Evolutionary conservation across 2,329 filamentous ascomycete genomes (phyloP), one percentile per base, ranked within the genome.

Genomic region (Teratosphaeria epicoccoides): DNA sequence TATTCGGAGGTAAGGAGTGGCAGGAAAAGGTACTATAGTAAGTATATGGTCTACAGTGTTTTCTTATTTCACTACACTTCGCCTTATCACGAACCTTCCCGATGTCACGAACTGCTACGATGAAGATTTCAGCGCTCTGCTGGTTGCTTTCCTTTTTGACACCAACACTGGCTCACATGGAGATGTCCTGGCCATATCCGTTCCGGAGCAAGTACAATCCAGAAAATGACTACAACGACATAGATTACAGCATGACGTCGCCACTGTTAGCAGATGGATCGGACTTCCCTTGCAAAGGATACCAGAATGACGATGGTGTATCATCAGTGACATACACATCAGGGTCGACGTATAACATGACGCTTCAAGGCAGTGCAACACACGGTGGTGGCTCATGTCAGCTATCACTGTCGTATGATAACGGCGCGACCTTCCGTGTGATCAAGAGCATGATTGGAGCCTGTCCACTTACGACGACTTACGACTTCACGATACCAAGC

Each of bases 241-340:
- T 80, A 64, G 85, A 90, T 71, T 88, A 85, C 72, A 79, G 78
- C 60, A 87, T 88, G 72, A 87, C 82, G 29, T 75, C 76, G 14
- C 87, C 87, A 2, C 75, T 93, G 46, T 64, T 70, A 2, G 63
- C 73, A 20, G 72, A 75, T 54, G 83, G 84, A 24, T 73, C 75
- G 53, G 78, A 89, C 69, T 93, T 81, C 67, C 84, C 87, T 4
- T 93, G 87, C 78, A 89, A 89, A 73, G 82, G 83, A 10, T 81
- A 81, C 50, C 75, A 78, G 53, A 69, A 67, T 28, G 75, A 78
- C 54, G 65, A 63, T 14, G 62, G 70, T 1, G 80, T 80, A 57
- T 67, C 71, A 17, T 68, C 81, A 20, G 80, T 78, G 29, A 79
- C 74, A 23, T 90, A 84, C 67, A 65, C 70, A 3, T 77, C 82